Evolutionary conservation across 176 grass and related monocot species (phyloP).

Genomic region (Tuctoria greenei): DNA sequence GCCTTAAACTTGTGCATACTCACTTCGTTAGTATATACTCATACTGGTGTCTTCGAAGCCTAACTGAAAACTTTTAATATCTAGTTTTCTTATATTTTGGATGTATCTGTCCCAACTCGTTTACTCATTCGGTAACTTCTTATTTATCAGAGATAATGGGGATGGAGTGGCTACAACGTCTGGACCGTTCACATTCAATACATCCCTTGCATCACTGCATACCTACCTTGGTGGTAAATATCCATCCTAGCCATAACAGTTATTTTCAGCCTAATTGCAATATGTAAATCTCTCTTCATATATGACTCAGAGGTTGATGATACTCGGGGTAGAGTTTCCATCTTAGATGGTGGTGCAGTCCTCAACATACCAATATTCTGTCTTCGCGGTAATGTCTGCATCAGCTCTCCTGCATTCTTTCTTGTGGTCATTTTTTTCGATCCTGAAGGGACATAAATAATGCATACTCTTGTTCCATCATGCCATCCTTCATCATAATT

Average conservation of each 20-base stretch:
- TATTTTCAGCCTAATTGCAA: constrained; percentile 23
- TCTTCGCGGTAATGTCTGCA: constrained; percentile 60
- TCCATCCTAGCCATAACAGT: not conserved
- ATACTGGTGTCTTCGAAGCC: not conserved
- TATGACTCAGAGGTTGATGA: constrained; percentile 83
- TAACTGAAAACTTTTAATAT: not conserved
- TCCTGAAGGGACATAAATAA: not conserved
- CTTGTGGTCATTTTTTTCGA: constrained; percentile 12
- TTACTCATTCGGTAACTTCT: not conserved
- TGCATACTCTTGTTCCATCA: not conserved
- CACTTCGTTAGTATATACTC: not conserved
- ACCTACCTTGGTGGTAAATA: constrained; percentile 89
- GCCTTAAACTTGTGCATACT: not conserved
- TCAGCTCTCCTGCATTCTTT: not conserved
- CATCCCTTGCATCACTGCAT: constrained; percentile 68
- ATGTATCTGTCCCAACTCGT: not conserved
- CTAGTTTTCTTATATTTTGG: not conserved
- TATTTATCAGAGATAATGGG: constrained; percentile 39
- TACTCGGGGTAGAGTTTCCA: constrained; percentile 54
- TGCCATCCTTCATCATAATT: not conserved
- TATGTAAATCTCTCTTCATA: constrained; percentile 25
- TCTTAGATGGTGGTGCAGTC: constrained; percentile 67
- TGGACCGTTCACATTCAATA: constrained; percentile 58
- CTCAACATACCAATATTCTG: constrained; percentile 81
- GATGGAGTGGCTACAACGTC: constrained; percentile 46